Conservation (phyloP, 306 rosid species). For the Prunus fruticosa region DNA sequence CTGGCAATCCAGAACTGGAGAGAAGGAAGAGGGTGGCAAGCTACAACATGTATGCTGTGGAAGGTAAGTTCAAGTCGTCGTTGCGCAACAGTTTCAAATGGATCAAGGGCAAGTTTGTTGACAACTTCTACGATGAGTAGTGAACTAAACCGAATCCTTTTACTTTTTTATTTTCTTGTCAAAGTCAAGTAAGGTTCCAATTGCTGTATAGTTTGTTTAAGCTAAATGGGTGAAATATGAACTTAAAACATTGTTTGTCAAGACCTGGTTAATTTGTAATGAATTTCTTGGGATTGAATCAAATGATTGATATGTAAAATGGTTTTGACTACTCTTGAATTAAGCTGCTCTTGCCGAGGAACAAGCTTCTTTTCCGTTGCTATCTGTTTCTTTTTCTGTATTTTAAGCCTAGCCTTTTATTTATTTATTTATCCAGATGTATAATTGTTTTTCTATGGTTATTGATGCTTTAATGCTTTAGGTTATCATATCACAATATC, state of each 20-base stretch:
- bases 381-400: background rate
- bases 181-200: background rate
- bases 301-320: background rate
- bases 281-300: background rate
- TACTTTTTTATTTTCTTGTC: background rate
- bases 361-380: background rate
- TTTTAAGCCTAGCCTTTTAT: background rate
- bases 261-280: background rate
- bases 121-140: conserved; percentile 32
- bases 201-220: background rate
- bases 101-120: conserved; percentile 61
- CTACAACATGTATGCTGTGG: conserved; percentile 51
- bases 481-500: no score
- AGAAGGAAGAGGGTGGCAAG: conserved; percentile 55
- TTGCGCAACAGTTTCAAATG: conserved; percentile 58
- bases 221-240: background rate
- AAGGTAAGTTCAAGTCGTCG: conserved; percentile 64
- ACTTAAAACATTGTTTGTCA: background rate
- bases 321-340: background rate
- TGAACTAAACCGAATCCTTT: background rate
- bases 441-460: background rate
- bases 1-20: conserved; percentile 45
- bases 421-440: background rate
- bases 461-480: background rate
- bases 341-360: background rate